A percentile compares a stretch with the other conserved stretches of the same genome.
These are phyloP conservation scores for Rhytidhysteron rufulum DNA, from an alignment of 2,329 filamentous ascomycete genomes.

Conservation along the genomic window DNA sequence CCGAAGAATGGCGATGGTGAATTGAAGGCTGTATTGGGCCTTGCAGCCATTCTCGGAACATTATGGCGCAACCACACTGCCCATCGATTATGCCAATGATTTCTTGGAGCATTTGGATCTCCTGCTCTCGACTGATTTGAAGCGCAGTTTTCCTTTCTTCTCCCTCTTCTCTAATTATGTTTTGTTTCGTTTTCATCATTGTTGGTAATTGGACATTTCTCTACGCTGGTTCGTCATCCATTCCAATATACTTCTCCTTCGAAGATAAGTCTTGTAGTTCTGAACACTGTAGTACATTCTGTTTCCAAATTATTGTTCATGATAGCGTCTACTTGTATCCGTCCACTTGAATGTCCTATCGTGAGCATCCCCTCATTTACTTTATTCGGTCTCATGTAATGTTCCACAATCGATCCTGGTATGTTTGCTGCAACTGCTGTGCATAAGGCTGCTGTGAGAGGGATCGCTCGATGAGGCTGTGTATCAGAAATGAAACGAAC, in stretches of 20 bases:
- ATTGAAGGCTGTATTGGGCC: too few species aligned
- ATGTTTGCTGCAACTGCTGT: slow-evolving; percentile 39
- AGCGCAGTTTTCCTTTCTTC: too few species aligned
- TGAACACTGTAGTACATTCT: slow-evolving; percentile 29
- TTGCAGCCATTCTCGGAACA: too few species aligned
- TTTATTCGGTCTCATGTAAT: slow-evolving; percentile 20
- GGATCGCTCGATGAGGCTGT: slow-evolving; percentile 43
- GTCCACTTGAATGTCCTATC: slow-evolving; percentile 37
- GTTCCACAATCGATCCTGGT: slow-evolving; percentile 32
- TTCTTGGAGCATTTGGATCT: too few species aligned
- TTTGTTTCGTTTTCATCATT: too few species aligned
- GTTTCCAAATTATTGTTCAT: slow-evolving; percentile 20
- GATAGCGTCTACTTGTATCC: slow-evolving; percentile 32
- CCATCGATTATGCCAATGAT: too few species aligned
- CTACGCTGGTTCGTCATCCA: too few species aligned
- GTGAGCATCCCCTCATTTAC: slow-evolving; percentile 30
- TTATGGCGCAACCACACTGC: too few species aligned
- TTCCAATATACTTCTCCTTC: slow-evolving; percentile 29
- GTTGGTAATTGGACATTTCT: too few species aligned
- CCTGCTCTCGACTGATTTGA: too few species aligned
- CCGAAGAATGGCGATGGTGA: too few species aligned
- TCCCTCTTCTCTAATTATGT: too few species aligned
- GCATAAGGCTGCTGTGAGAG: slow-evolving; percentile 41
- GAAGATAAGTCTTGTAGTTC: slow-evolving; percentile 36
- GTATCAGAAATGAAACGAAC: slow-evolving; percentile 43